Evolutionary conservation across 164 flowering plant genomes (phyloP).

Genomic region (Buxus sempervirens): DNA sequence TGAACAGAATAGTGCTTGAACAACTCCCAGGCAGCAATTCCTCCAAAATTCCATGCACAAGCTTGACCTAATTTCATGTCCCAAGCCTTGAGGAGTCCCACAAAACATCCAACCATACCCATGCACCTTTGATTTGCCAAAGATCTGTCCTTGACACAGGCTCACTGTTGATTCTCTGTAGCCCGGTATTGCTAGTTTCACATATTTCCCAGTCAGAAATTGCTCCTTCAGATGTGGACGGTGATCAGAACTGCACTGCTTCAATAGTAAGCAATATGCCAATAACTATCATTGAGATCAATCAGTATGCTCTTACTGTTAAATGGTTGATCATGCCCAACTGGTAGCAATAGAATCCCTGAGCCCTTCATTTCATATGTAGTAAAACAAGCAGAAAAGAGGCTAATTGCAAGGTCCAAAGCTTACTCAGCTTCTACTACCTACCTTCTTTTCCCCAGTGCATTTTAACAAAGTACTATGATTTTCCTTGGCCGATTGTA

Average conservation of each 20-base stretch:
- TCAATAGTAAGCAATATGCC: neutral
- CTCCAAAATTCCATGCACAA: neutral
- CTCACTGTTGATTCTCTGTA: neutral
- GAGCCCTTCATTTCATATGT: neutral
- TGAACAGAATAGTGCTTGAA: neutral
- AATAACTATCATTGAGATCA: neutral
- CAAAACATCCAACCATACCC: neutral
- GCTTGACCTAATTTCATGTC: neutral
- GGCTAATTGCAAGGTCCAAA: neutral
- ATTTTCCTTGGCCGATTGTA: constrained; percentile 30
- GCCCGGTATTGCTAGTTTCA: neutral
- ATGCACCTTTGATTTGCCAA: neutral
- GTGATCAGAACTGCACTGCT: neutral
- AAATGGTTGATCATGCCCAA: no score
- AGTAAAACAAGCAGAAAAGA: neutral
- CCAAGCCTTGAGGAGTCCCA: neutral
- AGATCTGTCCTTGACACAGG: neutral
- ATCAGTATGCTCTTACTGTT: no score
- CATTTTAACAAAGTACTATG: constrained; percentile 21
- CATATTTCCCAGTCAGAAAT: neutral
- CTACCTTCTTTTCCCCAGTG: constrained; percentile 16
- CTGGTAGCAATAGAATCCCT: neutral
- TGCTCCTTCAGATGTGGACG: neutral
- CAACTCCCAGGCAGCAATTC: neutral
- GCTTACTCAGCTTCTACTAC: constrained; percentile 3